These are phyloP conservation scores for Wallacemonas sp. DNA, from an alignment of 208 protist species.

Conservation along the genomic window DNA sequence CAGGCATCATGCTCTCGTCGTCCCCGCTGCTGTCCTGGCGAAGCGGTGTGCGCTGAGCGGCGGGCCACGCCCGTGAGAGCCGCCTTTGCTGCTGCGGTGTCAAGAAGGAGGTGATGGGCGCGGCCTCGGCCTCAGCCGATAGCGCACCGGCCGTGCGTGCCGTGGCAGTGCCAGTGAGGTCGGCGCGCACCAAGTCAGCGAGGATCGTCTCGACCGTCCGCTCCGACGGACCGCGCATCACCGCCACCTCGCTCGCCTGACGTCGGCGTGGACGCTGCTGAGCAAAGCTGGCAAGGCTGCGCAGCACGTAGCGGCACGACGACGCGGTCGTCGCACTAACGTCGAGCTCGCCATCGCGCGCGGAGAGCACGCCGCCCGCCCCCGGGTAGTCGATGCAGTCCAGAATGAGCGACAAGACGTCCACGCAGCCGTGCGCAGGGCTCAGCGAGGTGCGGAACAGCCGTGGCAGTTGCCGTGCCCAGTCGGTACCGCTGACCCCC, in stretches of 20 bases:
- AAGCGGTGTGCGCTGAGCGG: not conserved
- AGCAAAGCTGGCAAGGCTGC: constrained; percentile 59
- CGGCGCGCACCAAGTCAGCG: constrained; percentile 10
- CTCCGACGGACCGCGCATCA: not conserved
- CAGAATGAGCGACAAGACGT: constrained; percentile 79
- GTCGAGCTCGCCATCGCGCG: constrained; percentile 13
- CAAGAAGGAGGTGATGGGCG: constrained; percentile 7
- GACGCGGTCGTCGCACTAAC: constrained; percentile 45
- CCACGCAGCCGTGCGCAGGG: constrained; percentile 51
- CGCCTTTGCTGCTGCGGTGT: constrained; percentile 19
- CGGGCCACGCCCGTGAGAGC: not conserved
- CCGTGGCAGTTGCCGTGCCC: constrained; percentile 66
- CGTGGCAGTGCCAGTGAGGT: no score
- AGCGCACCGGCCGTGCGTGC: no score
- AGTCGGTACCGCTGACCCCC: constrained; percentile 59
- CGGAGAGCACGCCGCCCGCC: not conserved
- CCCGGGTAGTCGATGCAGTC: constrained; percentile 66
- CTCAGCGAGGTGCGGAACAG: constrained; percentile 85
- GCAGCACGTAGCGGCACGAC: constrained; percentile 64
- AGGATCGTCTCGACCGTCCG: constrained; percentile 3
- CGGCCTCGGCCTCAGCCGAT: not conserved
- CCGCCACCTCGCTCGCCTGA: not conserved
- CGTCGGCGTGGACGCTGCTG: constrained; percentile 27
- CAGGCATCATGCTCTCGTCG: no score
- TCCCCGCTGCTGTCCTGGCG: not conserved